Conservation (phyloP, 805 yeast species). For the Hanseniaspora clermontiae region DNA sequence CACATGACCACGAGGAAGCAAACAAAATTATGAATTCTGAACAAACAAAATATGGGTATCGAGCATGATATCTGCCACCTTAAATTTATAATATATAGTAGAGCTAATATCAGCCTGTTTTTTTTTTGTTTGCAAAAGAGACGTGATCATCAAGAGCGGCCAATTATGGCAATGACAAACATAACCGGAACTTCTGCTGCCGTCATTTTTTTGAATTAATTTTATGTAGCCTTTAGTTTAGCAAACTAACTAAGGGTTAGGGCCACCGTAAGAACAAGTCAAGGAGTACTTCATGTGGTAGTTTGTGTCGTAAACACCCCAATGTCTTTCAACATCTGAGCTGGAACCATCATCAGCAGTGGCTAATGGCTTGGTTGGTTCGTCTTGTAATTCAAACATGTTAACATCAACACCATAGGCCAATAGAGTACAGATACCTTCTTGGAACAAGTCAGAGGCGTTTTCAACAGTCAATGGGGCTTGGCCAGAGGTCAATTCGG, state of each 20-base stretch:
- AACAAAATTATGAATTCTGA: too few species aligned
- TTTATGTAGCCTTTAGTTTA: too few species aligned
- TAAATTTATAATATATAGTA: not conserved
- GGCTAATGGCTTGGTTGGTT: conserved; percentile 74
- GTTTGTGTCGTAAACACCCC: conserved; percentile 74
- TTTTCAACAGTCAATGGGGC: conserved; percentile 57
- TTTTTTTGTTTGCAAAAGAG: too few species aligned
- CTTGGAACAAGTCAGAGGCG: conserved; percentile 73
- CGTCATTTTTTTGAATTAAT: too few species aligned
- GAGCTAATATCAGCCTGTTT: too few species aligned
- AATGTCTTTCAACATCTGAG: conserved; percentile 76
- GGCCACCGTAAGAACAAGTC: conserved; percentile 34
- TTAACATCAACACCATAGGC: conserved; percentile 92
- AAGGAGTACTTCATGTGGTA: conserved; percentile 36
- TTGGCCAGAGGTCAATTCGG: conserved; percentile 21
- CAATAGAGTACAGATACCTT: conserved; percentile 84
- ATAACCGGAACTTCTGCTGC: too few species aligned
- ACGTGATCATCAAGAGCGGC: too few species aligned
- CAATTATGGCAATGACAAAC: too few species aligned
- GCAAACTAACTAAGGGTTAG: not conserved
- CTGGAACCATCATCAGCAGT: conserved; percentile 58
- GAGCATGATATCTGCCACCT: not conserved
- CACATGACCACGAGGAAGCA: not conserved
- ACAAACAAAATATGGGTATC: not conserved
- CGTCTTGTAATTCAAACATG: conserved; percentile 91